Conservation (phyloP, 345 rosid genomes). For the Geranium rotundifolium region DNA sequence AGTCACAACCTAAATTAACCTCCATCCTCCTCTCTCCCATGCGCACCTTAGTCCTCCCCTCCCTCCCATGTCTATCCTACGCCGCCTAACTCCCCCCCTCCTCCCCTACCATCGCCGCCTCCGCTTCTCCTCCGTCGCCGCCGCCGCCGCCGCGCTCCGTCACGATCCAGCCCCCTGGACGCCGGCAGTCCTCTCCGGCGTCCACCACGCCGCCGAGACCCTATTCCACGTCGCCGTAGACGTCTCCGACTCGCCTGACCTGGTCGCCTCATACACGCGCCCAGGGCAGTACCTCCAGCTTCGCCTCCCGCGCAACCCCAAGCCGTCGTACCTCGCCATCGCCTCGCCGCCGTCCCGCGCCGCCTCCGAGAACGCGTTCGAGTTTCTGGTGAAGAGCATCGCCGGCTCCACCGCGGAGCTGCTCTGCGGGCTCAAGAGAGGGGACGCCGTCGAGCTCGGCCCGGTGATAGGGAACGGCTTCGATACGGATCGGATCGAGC, state of each 20-base stretch:
- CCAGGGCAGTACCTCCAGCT: slow-evolving; percentile 93
- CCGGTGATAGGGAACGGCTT: slow-evolving; percentile 75
- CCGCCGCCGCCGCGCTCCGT: too few species aligned
- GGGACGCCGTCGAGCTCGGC: slow-evolving; percentile 79
- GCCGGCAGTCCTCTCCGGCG: too few species aligned
- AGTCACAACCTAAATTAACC: too few species aligned
- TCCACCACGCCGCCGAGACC: slow-evolving; percentile 47
- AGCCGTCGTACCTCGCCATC: slow-evolving; percentile 71
- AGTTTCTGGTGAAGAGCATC: slow-evolving; percentile 77
- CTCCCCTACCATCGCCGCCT: too few species aligned
- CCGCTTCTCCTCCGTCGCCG: too few species aligned
- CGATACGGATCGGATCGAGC: slow-evolving; percentile 46
- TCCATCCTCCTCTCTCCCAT: slow-evolving; percentile 21
- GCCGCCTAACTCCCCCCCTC: too few species aligned
- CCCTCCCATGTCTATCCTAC: slow-evolving; percentile 10
- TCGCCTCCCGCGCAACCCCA: slow-evolving; percentile 49
- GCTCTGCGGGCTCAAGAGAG: slow-evolving; percentile 63
- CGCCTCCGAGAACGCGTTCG: slow-evolving; percentile 46
- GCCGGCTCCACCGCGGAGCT: slow-evolving; percentile 87
- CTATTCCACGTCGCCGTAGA: slow-evolving; percentile 76
- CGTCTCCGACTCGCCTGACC: slow-evolving; percentile 63
- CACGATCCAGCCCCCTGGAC: too few species aligned
- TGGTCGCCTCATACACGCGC: slow-evolving; percentile 44
- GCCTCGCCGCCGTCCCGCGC: slow-evolving; percentile 75
- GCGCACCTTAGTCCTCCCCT: slow-evolving; percentile 34